Conservation (phyloP, 2,329 filamentous ascomycete species). For the Neospermospora avenae region DNA sequence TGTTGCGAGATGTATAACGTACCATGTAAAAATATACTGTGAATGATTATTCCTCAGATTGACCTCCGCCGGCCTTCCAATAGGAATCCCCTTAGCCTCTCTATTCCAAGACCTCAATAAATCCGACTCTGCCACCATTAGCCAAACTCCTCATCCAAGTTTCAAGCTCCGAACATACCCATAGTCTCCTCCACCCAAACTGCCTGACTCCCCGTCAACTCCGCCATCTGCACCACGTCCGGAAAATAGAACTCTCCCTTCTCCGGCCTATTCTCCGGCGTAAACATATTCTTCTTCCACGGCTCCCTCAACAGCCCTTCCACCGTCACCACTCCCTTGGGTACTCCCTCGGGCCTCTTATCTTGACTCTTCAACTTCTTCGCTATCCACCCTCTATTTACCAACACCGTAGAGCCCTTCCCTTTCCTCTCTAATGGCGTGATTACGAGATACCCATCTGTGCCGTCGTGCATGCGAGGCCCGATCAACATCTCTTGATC, state of each 20-base stretch:
- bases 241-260: constrained; percentile 91
- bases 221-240: constrained; percentile 89
- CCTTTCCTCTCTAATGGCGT: constrained; percentile 78
- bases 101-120: constrained; percentile 73
- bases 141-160: neutral
- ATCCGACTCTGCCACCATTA: constrained; percentile 61
- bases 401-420: constrained; percentile 68
- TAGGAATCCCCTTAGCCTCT: constrained; percentile 78
- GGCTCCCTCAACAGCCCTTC: constrained; percentile 84
- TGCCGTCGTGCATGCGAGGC: constrained; percentile 81
- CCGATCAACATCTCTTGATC: constrained; percentile 96
- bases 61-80: constrained; percentile 83
- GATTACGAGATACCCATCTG: constrained; percentile 87
- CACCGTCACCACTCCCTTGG: constrained; percentile 68
- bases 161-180: constrained; percentile 51
- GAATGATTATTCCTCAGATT: constrained; percentile 94
- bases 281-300: constrained; percentile 98
- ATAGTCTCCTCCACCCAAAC: constrained; percentile 97
- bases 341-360: constrained; percentile 61
- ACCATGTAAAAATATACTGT: constrained; percentile 99
- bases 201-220: constrained; percentile 73
- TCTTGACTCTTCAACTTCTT: constrained; percentile 68
- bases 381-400: constrained; percentile 89
- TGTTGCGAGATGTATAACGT: constrained; percentile 37
- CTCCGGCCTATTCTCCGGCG: constrained; percentile 82